Percentiles rank a stretch among this genome's conserved stretches.
Conservation (phyloP, 805 yeast species). For the Zygosaccharomyces siamensis region DNA sequence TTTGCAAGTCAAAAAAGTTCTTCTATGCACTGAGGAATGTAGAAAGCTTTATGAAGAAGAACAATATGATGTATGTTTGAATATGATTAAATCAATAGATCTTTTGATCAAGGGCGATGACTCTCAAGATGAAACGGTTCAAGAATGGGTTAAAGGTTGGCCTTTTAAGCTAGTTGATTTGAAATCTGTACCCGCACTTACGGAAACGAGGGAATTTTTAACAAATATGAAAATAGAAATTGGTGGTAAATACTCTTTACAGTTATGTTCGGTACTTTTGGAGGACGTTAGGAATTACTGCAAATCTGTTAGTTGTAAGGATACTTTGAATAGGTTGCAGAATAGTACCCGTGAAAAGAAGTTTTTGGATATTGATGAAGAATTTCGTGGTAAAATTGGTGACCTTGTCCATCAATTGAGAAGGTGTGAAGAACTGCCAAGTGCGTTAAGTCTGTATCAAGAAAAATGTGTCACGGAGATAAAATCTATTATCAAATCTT, state of each 20-base stretch:
- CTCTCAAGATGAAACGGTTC: conserved; percentile 26
- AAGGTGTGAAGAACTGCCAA: conserved; percentile 54
- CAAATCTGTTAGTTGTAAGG: conserved; percentile 42
- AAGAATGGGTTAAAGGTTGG: conserved; percentile 38
- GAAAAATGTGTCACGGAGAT: conserved; percentile 66
- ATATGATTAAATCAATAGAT: conserved; percentile 54
- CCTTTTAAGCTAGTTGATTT: conserved; percentile 36
- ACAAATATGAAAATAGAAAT: conserved; percentile 55
- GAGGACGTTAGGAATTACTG: conserved; percentile 60
- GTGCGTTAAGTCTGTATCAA: conserved; percentile 61
- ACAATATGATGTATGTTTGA: conserved; percentile 51
- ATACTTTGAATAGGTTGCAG: conserved; percentile 47
- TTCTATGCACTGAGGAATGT: conserved; percentile 42
- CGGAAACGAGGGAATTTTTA: conserved; percentile 46
- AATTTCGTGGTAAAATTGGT: conserved; percentile 41
- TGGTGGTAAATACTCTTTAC: conserved; percentile 59
- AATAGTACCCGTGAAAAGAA: conserved; percentile 32
- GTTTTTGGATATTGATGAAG: conserved; percentile 38
- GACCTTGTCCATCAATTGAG: conserved; percentile 51
- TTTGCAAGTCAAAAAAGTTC: conserved; percentile 42
- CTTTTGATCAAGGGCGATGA: conserved; percentile 52
- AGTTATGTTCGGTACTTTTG: conserved; percentile 52
- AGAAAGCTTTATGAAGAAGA: conserved; percentile 30
- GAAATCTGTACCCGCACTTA: conserved; percentile 31
- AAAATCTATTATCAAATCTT: conserved; percentile 61